These are phyloP conservation scores for Mimosa bimucronata DNA, from an alignment of 306 rosid genomes.

Conservation along the genomic window DNA sequence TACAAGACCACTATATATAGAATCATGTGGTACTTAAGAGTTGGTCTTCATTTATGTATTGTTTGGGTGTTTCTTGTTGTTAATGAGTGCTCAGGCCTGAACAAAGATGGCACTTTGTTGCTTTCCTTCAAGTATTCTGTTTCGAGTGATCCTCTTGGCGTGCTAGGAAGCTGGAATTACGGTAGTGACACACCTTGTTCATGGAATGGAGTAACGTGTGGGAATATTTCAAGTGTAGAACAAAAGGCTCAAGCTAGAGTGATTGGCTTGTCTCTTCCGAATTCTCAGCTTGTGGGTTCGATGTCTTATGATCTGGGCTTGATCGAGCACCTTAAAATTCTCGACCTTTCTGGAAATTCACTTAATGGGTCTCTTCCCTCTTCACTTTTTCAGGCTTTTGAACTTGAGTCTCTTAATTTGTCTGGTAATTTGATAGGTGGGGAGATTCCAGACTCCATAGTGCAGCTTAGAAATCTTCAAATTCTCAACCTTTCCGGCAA, in stretches of 20 bases:
- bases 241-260: slow-evolving; percentile 43
- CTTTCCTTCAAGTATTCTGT: slow-evolving; percentile 70
- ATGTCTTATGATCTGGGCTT: slow-evolving; percentile 73
- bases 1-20: slow-evolving; percentile 41
- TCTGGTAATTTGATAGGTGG: slow-evolving; percentile 66
- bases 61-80: slow-evolving; percentile 30
- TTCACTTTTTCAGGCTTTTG: slow-evolving; percentile 55
- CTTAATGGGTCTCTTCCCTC: slow-evolving; percentile 77
- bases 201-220: slow-evolving; percentile 80
- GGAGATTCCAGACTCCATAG: slow-evolving; percentile 49
- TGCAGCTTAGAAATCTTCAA: slow-evolving; percentile 50
- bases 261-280: slow-evolving; percentile 52
- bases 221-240: neutral
- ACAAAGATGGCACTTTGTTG: slow-evolving; percentile 66
- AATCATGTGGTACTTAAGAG: slow-evolving; percentile 49
- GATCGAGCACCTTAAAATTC: slow-evolving; percentile 62
- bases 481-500: slow-evolving; percentile 81
- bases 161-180: slow-evolving; percentile 62
- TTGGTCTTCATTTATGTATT: slow-evolving; percentile 42
- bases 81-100: slow-evolving; percentile 49
- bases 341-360: slow-evolving; percentile 81
- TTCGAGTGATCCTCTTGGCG: slow-evolving; percentile 61
- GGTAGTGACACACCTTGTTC: slow-evolving; percentile 66
- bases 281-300: slow-evolving; percentile 69
- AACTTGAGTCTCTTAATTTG: slow-evolving; percentile 62